Evolutionary conservation across 169 alveolate species (phyloP).

Genomic region (Eimeria necatrix): DNA sequence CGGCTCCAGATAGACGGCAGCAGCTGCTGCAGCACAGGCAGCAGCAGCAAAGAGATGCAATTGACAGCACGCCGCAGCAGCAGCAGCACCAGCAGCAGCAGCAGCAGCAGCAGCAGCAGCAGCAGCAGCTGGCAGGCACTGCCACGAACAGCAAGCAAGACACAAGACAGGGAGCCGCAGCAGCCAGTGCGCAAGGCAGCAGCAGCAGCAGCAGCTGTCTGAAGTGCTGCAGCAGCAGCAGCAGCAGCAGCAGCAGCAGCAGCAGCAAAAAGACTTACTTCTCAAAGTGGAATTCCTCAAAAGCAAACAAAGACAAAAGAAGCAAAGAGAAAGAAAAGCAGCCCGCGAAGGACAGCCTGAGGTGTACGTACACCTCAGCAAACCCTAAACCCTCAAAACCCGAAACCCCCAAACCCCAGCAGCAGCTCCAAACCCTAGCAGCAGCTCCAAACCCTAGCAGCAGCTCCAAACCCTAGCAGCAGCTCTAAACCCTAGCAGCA

Average conservation of each 20-base stretch:
- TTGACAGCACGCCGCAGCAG: background rate
- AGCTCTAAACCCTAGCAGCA: background rate
- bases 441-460: too few species aligned
- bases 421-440: too few species aligned
- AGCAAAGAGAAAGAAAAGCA: background rate
- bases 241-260: background rate
- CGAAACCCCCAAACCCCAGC: too few species aligned
- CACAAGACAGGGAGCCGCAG: background rate
- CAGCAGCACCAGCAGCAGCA: too few species aligned
- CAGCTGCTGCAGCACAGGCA: conserved; percentile 30
- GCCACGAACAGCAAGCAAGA: background rate
- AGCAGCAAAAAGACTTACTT: background rate
- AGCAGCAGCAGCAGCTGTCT: background rate
- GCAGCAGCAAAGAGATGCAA: background rate
- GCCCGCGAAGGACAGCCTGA: background rate
- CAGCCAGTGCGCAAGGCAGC: background rate
- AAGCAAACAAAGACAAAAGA: background rate
- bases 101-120: background rate
- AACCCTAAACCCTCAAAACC: background rate
- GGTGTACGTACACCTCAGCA: background rate
- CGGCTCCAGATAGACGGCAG: background rate
- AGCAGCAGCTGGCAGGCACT: background rate
- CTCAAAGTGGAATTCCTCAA: background rate
- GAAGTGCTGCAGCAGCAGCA: background rate
- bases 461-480: too few species aligned